Evolutionary conservation across 257 asterid species (phyloP), one percentile per base, ranked within the genome.

Genomic region (Gentiana dahurica): DNA sequence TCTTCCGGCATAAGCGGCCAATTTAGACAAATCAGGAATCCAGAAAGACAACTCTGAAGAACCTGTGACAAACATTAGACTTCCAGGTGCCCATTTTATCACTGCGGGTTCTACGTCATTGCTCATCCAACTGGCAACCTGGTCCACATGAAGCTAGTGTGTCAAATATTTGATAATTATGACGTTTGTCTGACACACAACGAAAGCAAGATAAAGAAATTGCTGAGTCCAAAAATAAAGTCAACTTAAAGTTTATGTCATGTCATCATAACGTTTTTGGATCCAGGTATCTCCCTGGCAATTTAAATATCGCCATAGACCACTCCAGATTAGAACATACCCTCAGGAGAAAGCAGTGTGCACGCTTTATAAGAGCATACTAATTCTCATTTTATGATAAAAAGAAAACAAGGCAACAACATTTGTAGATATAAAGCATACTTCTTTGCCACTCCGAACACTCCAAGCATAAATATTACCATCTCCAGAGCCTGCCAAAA

Each of bases 71-170:
- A 88, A 88, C 99, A 88, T 92, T 61, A 92, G 78, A 76, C 80
- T 83, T 72, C 94, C 94, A 8, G 93, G 95, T 51, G 94, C 89
- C 98, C 98, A 92, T 74, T 85, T 85, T 43, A 88, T 78, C 57
- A 81, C 89, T 34, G 99, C 95, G 2, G 97, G 93, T 65, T 88
- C 93, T 10, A 81, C 77, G 72, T 88, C 91, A 35, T 87, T 78
- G 66, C 97, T 88, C 95, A 78, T 64, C 99, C 99, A 92, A 77
- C 95, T 83, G 62, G 94, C 89, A 49, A 84, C 94, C 98, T 90
- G 71, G 61, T 55, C 56, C 59, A 69, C 58, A 65, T 55, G 47
- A 44, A 49, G 59, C 49, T 32, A 6, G 24, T 36, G 34, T 53
- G 6, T 41, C 12, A 12, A 11, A 34, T 5, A 41, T 7, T 41